Evolutionary conservation across 768 basidiomycete genomes (phyloP).

Genomic region (Polyporus arcularius): DNA sequence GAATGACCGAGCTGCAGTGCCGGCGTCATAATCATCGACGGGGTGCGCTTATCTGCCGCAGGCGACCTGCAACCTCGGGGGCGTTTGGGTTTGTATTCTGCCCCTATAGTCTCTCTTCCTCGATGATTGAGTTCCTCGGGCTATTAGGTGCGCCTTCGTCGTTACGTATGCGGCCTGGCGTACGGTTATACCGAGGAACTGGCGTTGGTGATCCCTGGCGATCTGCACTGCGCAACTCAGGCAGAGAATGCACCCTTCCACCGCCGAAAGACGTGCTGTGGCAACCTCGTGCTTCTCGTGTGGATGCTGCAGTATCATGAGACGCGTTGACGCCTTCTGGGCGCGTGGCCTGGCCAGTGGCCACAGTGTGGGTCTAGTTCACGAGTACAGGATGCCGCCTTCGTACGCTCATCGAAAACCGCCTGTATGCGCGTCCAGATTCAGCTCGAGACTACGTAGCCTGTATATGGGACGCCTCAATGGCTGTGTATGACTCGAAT

Average conservation of each 20-base stretch:
- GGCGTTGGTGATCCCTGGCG: background rate
- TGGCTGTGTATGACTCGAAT: background rate
- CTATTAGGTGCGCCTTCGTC: too few species aligned
- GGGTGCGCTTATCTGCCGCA: too few species aligned
- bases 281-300: background rate
- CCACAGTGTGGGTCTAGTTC: background rate
- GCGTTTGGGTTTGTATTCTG: too few species aligned
- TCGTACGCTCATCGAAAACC: too few species aligned
- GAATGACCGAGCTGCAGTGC: too few species aligned
- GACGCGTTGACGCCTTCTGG: background rate
- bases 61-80: too few species aligned
- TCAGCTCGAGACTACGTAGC: too few species aligned
- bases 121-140: too few species aligned
- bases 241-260: background rate
- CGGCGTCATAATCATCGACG: too few species aligned
- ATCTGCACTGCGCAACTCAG: background rate
- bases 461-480: too few species aligned
- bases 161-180: background rate
- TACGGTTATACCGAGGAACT: background rate
- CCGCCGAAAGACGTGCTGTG: background rate
- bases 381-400: background rate
- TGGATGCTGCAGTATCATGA: background rate
- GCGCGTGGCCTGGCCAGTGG: background rate
- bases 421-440: too few species aligned
- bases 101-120: too few species aligned